Evolutionary conservation across 2,329 filamentous ascomycete species (phyloP), one percentile per base, ranked within the genome.

Genomic region (Venturia carpophila): DNA sequence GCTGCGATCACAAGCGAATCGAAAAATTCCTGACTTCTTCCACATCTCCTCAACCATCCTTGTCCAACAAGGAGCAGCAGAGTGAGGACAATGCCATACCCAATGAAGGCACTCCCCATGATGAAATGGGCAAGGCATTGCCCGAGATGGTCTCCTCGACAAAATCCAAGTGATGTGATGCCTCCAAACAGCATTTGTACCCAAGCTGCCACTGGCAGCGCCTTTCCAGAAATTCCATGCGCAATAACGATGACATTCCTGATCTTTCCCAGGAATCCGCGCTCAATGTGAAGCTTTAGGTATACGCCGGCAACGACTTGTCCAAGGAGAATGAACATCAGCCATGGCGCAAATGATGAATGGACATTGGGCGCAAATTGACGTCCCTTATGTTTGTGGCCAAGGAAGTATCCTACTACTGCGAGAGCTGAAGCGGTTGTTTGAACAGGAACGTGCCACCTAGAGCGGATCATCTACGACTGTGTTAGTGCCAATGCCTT

Each of bases 111-210:
- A 69, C 90, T 89, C 56, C 94, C 94, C 94, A 99, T 99, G 76
- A 97, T 99, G 76, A 97, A 99, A 76, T 99, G 94, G 1, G 94
- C 94, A 52, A 90, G 79, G 76, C 94, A 99, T 76, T 99, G 94
- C 41, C 92, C 93, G 1, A 92, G 75, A 73, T 99, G 93, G 66
- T 97, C 92, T 64, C 83, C 91, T 69, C 91, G 89, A 75, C 94
- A 99, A 80, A 96, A 97, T 27, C 94, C 94, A 65, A 96, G 81
- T 4, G 90, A 83, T 0, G 93, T 93, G 72, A 99, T 97, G 47
- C 92, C 94, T 62, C 94, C 94, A 75, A 99, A 96, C 7, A 99
- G 75, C 87, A 99, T 95, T 79, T 99, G 94, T 6, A 87, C 83
- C 94, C 94, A 99, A 34, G 89, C 85, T 1, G 92, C 82, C 2